Base-by-base conservation (phyloP, 306 rosid genomes). In the Bauhinia variegata region DNA sequence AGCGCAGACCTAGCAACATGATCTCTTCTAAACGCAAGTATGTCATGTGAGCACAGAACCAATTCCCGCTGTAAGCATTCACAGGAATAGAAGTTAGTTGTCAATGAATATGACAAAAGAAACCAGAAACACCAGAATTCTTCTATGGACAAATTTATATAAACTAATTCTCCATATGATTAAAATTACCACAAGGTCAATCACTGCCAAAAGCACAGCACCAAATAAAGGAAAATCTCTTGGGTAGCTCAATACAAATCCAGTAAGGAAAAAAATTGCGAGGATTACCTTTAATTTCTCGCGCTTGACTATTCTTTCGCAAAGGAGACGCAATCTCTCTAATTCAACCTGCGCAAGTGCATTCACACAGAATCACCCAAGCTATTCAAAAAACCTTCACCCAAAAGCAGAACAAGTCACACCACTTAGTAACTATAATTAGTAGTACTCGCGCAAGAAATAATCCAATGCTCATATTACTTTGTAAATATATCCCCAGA, bases 241-340 rank as follows among this genome's bases (percentile, higher is more conserved):
- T 5, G 17, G 55, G 62, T 53, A 33, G 46, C 46, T n/a, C 2
- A 10, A n/a, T 39, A 0, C 15, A 7, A 39, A 52, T 32, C 7
- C 17, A 34, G 23, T 23, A 52, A 32, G 54, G 14, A 49, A 32
- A 61, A n/a, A 8, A 39, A 4, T 6, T 7, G 37, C n/a, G 60
- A 52, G 41, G 17, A 60, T 69, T 72, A 95, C 99, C 99, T 95
- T 95, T 60, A 88, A 68, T 75, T 95, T 95, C 69, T 95, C 99
- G 46, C 99, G 92, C 80, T 81, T 95, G 77, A 91, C 86, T 68
- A 95, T 88, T 79, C 99, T 88, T 68, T 95, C 99, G 17, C 99
- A 95, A 28, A 95, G 93, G 70, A 95, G 91, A 15, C 99, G 97
- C 56, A 95, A 72, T 78, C 89, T 91, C 87, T 95, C 99, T 58